Conservation (phyloP, 108 stramenopile genomes). For the Pinguiococcus pyrenoidosus region DNA sequence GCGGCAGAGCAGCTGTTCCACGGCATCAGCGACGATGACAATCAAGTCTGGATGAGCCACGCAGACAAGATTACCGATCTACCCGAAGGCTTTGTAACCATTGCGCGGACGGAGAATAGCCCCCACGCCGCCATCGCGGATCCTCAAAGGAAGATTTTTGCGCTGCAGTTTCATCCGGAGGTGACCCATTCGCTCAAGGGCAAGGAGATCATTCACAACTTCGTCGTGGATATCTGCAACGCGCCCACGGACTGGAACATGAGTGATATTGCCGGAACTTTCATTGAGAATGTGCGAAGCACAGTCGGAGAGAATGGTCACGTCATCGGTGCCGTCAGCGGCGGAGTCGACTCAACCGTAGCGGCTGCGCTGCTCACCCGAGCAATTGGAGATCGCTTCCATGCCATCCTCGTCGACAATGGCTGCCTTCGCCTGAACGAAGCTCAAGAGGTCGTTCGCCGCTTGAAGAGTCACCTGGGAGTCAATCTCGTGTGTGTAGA, state of each 20-base stretch:
- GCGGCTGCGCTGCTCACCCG: slow-evolving; percentile 87
- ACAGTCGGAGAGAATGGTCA: slow-evolving; percentile 73
- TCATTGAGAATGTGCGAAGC: slow-evolving; percentile 55
- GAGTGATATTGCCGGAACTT: slow-evolving; percentile 86
- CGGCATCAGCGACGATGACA: slow-evolving; percentile 60
- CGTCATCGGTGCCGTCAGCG: slow-evolving; percentile 95
- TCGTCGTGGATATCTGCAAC: slow-evolving; percentile 68
- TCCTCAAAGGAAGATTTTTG: slow-evolving; percentile 62
- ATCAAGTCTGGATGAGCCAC: slow-evolving; percentile 97
- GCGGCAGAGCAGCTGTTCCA: slow-evolving; percentile 28
- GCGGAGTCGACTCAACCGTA: slow-evolving; percentile 98
- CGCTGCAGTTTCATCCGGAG: slow-evolving; percentile 96
- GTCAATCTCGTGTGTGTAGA: slow-evolving; percentile 85
- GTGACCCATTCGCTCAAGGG: slow-evolving; percentile 86
- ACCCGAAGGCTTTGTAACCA: slow-evolving; percentile 70
- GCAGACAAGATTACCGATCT: slow-evolving; percentile 81
- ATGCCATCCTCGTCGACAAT: slow-evolving; percentile 95
- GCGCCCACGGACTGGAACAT: slow-evolving; percentile 86
- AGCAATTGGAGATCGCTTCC: slow-evolving; percentile 91
- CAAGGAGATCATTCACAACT: slow-evolving; percentile 64
- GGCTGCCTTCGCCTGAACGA: slow-evolving; percentile 93
- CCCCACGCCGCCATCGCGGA: slow-evolving; percentile 82
- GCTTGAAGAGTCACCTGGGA: slow-evolving; percentile 57
- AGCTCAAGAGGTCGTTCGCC: slow-evolving; percentile 58
- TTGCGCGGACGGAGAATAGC: slow-evolving; percentile 65